These are phyloP conservation scores for Phialocephala subalpina DNA, from an alignment of 2,329 filamentous ascomycete genomes.

Conservation along the genomic window DNA sequence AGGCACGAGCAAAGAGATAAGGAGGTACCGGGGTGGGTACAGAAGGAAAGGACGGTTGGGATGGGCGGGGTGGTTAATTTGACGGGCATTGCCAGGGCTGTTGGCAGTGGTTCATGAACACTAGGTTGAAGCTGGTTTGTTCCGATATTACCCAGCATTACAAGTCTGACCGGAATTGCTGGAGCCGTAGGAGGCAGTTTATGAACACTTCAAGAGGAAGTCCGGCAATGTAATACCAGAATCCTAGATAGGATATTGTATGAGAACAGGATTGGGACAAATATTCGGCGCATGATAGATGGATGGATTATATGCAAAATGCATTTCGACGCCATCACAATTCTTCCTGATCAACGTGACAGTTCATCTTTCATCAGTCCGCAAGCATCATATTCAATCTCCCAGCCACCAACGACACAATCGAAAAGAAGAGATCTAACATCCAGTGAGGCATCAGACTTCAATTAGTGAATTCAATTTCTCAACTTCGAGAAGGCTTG, in stretches of 20 bases:
- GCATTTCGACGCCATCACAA: too few species aligned
- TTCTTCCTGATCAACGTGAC: too few species aligned
- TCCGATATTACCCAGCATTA: too few species aligned
- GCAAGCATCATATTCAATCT: too few species aligned
- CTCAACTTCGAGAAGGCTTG: too few species aligned
- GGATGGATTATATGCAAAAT: neutral
- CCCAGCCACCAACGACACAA: too few species aligned
- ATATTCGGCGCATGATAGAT: neutral
- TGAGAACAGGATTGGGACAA: neutral
- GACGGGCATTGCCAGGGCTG: conserved; percentile 58
- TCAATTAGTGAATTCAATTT: too few species aligned
- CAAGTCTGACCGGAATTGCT: conserved; percentile 61
- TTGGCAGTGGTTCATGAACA: conserved; percentile 44
- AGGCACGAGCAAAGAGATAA: conserved; percentile 58
- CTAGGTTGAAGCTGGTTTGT: too few species aligned
- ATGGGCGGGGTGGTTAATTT: conserved; percentile 65
- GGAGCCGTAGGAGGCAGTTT: conserved; percentile 53
- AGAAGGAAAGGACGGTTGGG: conserved; percentile 46
- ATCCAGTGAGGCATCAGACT: too few species aligned
- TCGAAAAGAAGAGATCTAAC: too few species aligned
- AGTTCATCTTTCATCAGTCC: too few species aligned
- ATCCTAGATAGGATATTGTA: neutral
- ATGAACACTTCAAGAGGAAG: neutral
- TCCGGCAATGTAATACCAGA: neutral
- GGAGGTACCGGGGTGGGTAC: conserved; percentile 80